Percentiles rank a stretch among this genome's conserved stretches.
These are phyloP conservation scores for Apiospora rasikravindrae DNA, from an alignment of 2,329 filamentous ascomycete species.

Conservation along the genomic window DNA sequence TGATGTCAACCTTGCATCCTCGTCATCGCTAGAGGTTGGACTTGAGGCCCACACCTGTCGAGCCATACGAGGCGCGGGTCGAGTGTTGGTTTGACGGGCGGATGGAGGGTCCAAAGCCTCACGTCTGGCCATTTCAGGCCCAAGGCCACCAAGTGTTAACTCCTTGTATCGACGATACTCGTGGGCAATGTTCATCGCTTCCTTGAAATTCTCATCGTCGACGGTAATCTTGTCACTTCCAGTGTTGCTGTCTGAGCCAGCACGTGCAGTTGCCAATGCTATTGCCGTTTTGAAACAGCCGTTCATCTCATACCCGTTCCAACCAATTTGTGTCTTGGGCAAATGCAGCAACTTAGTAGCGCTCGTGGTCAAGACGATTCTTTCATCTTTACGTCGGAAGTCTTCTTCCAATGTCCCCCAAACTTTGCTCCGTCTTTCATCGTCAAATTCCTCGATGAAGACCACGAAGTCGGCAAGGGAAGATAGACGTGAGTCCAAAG, in stretches of 20 bases:
- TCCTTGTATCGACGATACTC: too few species aligned
- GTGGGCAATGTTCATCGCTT: not conserved
- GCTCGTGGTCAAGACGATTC: too few species aligned
- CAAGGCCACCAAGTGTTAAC: too few species aligned
- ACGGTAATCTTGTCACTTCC: not conserved
- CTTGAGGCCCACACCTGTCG: too few species aligned
- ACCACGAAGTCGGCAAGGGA: not conserved
- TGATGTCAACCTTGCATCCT: too few species aligned
- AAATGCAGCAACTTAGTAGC: too few species aligned
- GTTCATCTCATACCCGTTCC: not conserved
- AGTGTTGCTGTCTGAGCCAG: rapidly evolving
- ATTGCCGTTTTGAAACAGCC: not conserved
- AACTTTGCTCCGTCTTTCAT: not conserved
- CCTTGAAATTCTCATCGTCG: not conserved
- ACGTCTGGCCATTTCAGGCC: too few species aligned
- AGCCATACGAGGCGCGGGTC: too few species aligned
- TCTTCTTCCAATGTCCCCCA: not conserved
- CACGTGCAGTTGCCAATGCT: not conserved
- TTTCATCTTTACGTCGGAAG: not conserved
- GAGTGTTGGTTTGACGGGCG: too few species aligned
- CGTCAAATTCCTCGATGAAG: not conserved
- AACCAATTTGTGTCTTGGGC: too few species aligned
- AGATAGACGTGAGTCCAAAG: not conserved
- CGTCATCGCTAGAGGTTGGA: too few species aligned
- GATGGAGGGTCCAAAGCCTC: too few species aligned